Base-by-base conservation (phyloP, 805 yeast genomes). In the Danielia oregonensis region DNA sequence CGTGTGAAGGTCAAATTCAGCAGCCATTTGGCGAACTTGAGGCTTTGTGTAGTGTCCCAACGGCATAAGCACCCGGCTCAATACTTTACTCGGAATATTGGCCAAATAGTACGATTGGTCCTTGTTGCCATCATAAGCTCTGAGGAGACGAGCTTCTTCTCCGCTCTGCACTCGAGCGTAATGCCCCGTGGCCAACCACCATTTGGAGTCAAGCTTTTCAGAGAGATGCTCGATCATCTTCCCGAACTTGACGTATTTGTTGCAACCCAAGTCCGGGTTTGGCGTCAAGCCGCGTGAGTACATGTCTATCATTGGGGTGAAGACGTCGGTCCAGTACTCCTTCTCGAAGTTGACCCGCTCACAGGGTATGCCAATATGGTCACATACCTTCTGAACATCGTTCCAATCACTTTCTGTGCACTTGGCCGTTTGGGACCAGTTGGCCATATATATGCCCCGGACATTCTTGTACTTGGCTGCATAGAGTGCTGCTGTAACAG, bases 161-260 rank as follows among this genome's bases (percentile, higher is more conserved):
- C 22, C 22, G 22, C 9, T 7, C 1, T 36, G 36, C 11, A 82
- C 57, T 39, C 85, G 56, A 0, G 87, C 70, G 54, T 85, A 85
- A 54, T 85, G 94, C 6, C 95, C 98, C 0, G 96, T 87, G 2
- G 86, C 96, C 9, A 93, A 58, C 94, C 95, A 86, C 81, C 93
- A 87, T 8, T 24, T 37, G 13, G 17, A 30, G 19, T 24, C 12
- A 18, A 16, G 29, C 18, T 33, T 33, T 6, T 4, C 17, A 23
- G 67, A 53, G 24, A 87, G 56, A 50, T 78, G 72, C 12, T 79
- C 74, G 4, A 79, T 58, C 60, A 93, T 68, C 35, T 68, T 72
- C 2, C 98, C 97, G 63, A 93, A 93, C 56, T 93, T 93, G 46
- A 93, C 83, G 54, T 76, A 74, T 39, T 74, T 71, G 57, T 93